Conservation (phyloP, 306 rosid species). For the Lotus japonicus region DNA sequence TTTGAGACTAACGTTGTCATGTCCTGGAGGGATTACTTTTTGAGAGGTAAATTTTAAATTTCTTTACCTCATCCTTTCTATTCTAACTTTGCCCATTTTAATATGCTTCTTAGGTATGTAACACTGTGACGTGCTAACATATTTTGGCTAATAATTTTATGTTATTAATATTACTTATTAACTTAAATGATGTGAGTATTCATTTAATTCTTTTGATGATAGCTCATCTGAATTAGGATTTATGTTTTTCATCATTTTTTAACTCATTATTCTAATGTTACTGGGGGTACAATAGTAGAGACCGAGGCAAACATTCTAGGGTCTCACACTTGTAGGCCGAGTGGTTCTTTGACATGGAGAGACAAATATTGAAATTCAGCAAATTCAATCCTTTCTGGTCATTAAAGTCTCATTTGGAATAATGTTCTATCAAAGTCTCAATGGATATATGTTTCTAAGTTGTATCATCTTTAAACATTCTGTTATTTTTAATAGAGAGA, state of each 20-base stretch:
- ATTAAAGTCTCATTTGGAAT: not conserved
- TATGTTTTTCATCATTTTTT: not conserved
- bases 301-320: not conserved
- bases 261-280: not conserved
- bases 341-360: not conserved
- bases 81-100: constrained; percentile 11
- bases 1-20: constrained; percentile 57
- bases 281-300: constrained; percentile 3
- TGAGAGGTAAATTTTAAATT: constrained; percentile 54
- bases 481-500: not conserved
- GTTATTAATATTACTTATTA: not conserved
- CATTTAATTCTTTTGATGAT: not conserved
- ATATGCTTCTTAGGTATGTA: not conserved
- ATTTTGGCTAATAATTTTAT: constrained; percentile 1
- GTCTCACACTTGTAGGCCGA: not conserved
- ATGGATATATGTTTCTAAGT: not conserved
- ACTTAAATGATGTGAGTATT: not conserved
- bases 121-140: not conserved
- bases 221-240: constrained; percentile 3
- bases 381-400: not conserved
- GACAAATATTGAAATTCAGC: not conserved
- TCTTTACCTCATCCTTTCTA: not conserved
- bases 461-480: not conserved
- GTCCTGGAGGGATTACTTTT: constrained; percentile 92
- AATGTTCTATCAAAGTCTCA: not conserved